Percentiles rank a stretch among this genome's conserved stretches.
Conservation (phyloP, 1,284 basidiomycete genomes). For the Ceratobasidium sp. region DNA sequence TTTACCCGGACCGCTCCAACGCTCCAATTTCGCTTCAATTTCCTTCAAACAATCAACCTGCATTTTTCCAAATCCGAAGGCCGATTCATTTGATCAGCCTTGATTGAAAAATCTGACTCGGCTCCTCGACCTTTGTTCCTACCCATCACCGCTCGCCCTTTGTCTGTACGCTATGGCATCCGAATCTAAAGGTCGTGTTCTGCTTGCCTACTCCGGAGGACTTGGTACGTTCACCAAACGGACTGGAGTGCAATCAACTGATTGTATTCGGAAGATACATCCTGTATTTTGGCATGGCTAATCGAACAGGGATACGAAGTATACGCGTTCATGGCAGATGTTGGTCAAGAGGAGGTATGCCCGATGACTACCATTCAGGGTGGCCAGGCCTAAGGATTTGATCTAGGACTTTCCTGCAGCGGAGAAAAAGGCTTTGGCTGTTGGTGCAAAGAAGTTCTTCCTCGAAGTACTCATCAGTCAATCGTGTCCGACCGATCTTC, state of each 20-base stretch:
- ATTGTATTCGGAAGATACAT: slow-evolving; percentile 73
- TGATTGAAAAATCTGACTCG: slow-evolving; percentile 40
- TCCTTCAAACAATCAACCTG: background rate
- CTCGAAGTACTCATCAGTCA: slow-evolving; percentile 68
- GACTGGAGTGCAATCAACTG: slow-evolving; percentile 5
- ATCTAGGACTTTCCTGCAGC: slow-evolving; percentile 93
- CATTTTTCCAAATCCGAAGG: slow-evolving; percentile 37
- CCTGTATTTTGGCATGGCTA: slow-evolving; percentile 96
- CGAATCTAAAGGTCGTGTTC: slow-evolving; percentile 75
- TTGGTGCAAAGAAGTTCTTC: slow-evolving; percentile 96
- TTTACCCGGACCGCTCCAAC: no score
- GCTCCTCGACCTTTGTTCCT: slow-evolving; percentile 4
- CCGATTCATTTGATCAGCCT: slow-evolving; percentile 44
- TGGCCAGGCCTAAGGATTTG: background rate
- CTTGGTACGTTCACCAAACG: slow-evolving; percentile 72
- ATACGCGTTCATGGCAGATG: slow-evolving; percentile 98
- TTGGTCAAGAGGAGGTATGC: slow-evolving; percentile 94
- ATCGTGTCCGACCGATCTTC: background rate
- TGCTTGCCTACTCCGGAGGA: slow-evolving; percentile 97
- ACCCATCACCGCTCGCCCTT: slow-evolving; percentile 18
- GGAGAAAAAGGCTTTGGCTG: slow-evolving; percentile 87
- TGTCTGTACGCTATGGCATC: slow-evolving; percentile 31
- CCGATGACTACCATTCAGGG: background rate
- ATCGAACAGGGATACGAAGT: slow-evolving; percentile 99
- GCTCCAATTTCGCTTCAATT: no score